Evolutionary conservation across 345 rosid species (phyloP).

Genomic region (Brassica cretica): DNA sequence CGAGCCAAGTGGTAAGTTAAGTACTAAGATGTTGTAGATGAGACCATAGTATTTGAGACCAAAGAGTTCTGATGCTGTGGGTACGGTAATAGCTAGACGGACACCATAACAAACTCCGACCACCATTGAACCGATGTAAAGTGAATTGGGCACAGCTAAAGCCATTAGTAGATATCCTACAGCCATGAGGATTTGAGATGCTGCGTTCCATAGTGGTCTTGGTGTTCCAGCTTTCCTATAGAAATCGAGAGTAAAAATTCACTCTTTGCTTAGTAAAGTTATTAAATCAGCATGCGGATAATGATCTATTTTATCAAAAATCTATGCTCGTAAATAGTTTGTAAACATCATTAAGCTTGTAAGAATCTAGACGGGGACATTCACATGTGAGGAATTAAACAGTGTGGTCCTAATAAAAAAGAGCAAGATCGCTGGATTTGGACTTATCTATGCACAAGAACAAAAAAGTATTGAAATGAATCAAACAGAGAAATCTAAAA

Average conservation of each 20-base stretch:
- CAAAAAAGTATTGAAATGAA: slow-evolving; percentile 9
- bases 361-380: neutral
- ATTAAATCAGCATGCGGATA: neutral
- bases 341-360: neutral
- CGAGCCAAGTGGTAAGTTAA: slow-evolving; percentile 92
- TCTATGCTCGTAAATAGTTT: neutral
- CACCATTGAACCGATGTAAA: slow-evolving; percentile 77
- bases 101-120: slow-evolving; percentile 92
- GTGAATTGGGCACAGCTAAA: slow-evolving; percentile 70
- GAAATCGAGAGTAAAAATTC: neutral
- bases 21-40: slow-evolving; percentile 78
- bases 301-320: neutral
- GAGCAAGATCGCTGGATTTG: neutral
- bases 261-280: neutral
- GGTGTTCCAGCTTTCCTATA: slow-evolving; percentile 82
- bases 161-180: slow-evolving; percentile 82
- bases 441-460: slow-evolving; percentile 20
- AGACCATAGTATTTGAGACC: slow-evolving; percentile 91
- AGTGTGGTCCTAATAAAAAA: slow-evolving; percentile 19
- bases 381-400: slow-evolving; percentile 15
- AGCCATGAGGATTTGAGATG: slow-evolving; percentile 84
- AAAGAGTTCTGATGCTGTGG: slow-evolving; percentile 89
- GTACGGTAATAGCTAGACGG: slow-evolving; percentile 85
- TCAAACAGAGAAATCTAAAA: slow-evolving; percentile 21
- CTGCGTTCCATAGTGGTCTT: slow-evolving; percentile 94